Evolutionary conservation across 805 yeast species (phyloP).

Genomic region (Saccharomycopsis sp.): DNA sequence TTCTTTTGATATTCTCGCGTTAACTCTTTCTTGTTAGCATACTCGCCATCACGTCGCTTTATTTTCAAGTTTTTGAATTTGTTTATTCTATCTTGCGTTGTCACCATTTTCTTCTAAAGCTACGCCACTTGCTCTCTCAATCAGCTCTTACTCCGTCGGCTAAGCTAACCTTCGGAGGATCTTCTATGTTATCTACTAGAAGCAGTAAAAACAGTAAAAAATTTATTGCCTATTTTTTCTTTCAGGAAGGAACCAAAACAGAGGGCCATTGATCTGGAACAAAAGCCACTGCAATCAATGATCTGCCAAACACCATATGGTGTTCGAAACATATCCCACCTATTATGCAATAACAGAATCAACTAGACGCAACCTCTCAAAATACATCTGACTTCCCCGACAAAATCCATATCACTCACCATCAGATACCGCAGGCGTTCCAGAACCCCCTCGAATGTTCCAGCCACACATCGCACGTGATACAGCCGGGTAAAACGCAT

Average conservation of each 20-base stretch:
- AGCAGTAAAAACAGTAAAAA: no score
- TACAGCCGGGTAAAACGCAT: neutral
- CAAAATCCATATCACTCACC: no score
- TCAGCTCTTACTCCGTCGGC: no score
- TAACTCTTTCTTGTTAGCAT: slow-evolving; percentile 12
- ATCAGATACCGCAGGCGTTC: neutral
- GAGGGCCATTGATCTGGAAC: no score
- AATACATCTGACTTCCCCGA: no score
- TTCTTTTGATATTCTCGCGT: slow-evolving; percentile 14
- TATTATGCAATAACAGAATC: neutral
- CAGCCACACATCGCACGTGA: neutral
- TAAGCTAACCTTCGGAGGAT: no score
- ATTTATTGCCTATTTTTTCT: no score
- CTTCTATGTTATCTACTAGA: no score
- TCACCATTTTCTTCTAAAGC: neutral
- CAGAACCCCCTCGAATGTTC: neutral
- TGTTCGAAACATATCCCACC: neutral
- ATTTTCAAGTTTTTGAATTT: slow-evolving; percentile 7
- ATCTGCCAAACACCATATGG: neutral
- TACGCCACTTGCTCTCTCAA: no score
- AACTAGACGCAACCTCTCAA: neutral
- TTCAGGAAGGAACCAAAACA: no score
- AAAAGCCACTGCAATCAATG: no score
- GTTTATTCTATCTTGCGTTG: slow-evolving; percentile 5
- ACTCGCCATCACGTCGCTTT: slow-evolving; percentile 6